Evolutionary conservation across 805 yeast species (phyloP).

Genomic region (Starmerella khaoyaiensis): DNA sequence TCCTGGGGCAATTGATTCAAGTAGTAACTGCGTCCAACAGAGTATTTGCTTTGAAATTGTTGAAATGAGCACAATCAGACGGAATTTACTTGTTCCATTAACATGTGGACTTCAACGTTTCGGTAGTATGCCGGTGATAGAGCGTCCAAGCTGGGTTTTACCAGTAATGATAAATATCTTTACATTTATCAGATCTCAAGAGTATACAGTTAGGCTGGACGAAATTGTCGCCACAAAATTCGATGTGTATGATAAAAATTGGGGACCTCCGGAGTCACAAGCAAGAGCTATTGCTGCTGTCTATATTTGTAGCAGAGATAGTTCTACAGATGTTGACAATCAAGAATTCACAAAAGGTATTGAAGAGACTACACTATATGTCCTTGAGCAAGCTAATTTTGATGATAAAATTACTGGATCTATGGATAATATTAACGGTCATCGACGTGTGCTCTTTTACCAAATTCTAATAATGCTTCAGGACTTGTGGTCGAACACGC

Average conservation of each 20-base stretch:
- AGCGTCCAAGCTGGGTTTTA: conserved; percentile 36
- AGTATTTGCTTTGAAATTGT: conserved; percentile 22
- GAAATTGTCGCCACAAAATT: conserved; percentile 35
- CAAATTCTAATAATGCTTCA: conserved; percentile 38
- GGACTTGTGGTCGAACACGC: conserved; percentile 22
- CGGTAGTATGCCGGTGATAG: background rate
- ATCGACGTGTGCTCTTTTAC: conserved; percentile 52
- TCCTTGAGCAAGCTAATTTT: conserved; percentile 34
- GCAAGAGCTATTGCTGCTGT: conserved; percentile 24
- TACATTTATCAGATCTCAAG: conserved; percentile 40
- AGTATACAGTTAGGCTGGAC: conserved; percentile 49
- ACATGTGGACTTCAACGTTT: conserved; percentile 33
- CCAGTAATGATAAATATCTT: conserved; percentile 36
- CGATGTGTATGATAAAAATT: conserved; percentile 25
- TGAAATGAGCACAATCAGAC: conserved; percentile 38
- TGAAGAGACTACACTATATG: conserved; percentile 19
- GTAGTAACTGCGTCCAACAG: conserved; percentile 21
- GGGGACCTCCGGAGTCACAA: conserved; percentile 34
- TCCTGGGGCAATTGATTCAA: conserved; percentile 20
- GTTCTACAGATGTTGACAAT: background rate
- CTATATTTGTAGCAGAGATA: background rate
- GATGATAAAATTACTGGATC: conserved; percentile 13
- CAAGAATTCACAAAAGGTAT: conserved; percentile 27
- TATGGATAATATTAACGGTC: conserved; percentile 41
- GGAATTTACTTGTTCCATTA: conserved; percentile 53